Evolutionary conservation across 116 monocot genomes (phyloP).

Genomic region (Phalaenopsis hybrid): DNA sequence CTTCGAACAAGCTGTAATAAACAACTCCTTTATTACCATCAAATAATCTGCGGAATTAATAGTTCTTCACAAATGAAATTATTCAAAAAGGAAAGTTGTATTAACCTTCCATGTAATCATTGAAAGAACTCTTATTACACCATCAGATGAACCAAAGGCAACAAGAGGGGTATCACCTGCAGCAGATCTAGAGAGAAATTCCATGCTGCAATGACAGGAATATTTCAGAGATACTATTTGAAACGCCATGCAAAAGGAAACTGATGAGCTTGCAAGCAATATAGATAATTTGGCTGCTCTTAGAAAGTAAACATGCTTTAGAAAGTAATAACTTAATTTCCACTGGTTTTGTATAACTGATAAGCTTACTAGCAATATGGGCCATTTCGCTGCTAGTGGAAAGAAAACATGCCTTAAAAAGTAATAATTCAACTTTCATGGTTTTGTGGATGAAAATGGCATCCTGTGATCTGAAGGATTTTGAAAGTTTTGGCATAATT

Average conservation of each 20-base stretch:
- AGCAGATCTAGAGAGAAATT: constrained; percentile 81
- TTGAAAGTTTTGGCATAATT: no score
- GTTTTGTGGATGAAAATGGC: no score
- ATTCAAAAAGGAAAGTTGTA: neutral
- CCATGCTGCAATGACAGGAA: constrained; percentile 63
- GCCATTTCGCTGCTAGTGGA: no score
- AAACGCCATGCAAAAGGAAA: neutral
- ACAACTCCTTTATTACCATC: constrained; percentile 12
- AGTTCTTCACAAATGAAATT: neutral
- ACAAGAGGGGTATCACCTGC: constrained; percentile 83
- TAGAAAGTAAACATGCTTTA: no score
- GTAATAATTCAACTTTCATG: no score
- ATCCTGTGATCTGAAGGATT: no score
- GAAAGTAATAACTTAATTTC: no score
- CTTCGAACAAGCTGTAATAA: constrained; percentile 84
- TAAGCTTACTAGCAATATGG: neutral
- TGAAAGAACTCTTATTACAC: constrained; percentile 95
- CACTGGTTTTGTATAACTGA: neutral
- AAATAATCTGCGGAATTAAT: constrained; percentile 5
- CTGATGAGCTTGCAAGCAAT: neutral
- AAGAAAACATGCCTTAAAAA: no score
- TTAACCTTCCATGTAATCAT: constrained; percentile 99
- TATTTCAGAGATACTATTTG: neutral
- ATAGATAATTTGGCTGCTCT: neutral
- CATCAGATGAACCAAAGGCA: constrained; percentile 97